phyloP scores from a whole-genome alignment of 1,284 basidiomycete species.

The Entoloma clypeatum region DNA sequence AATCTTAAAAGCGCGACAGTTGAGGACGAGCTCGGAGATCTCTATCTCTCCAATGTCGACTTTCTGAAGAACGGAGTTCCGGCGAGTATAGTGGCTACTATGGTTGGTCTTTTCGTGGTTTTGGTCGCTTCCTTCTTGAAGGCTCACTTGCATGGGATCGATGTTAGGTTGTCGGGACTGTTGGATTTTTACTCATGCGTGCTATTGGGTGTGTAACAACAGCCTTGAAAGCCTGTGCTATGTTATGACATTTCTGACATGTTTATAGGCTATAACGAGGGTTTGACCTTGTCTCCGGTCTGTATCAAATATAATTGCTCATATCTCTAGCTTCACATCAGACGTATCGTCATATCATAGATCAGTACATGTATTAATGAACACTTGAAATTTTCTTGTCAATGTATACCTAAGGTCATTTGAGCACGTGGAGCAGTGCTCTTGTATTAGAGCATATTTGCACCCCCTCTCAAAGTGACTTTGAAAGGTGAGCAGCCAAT shows the following conservation, averaged over 20 bases:
- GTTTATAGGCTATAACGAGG: too few relatives aligned
- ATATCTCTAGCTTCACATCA: too few relatives aligned
- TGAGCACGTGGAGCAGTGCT: too few relatives aligned
- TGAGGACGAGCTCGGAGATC: conserved; percentile 91
- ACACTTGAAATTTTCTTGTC: too few relatives aligned
- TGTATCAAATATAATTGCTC: too few relatives aligned
- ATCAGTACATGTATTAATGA: too few relatives aligned
- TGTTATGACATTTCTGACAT: background rate
- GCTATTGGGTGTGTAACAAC: conserved; percentile 51
- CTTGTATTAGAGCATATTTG: too few relatives aligned
- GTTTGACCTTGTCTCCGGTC: too few relatives aligned
- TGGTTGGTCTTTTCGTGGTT: conserved; percentile 45
- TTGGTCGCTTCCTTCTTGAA: conserved; percentile 9
- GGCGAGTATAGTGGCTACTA: conserved; percentile 82
- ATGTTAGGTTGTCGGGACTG: conserved; percentile 70
- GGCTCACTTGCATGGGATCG: conserved; percentile 10
- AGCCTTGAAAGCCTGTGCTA: background rate
- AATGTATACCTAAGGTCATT: too few relatives aligned
- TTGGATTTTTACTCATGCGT: conserved; percentile 78
- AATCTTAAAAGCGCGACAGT: conserved; percentile 76
- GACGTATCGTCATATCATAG: too few relatives aligned
- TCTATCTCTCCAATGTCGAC: conserved; percentile 82
- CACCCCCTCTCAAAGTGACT: too few relatives aligned
- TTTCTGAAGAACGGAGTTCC: conserved; percentile 94
- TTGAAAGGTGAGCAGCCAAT: too few relatives aligned